Evolutionary conservation across 352 stramenopile genomes (phyloP).

Genomic region (Phytopythium boreale): DNA sequence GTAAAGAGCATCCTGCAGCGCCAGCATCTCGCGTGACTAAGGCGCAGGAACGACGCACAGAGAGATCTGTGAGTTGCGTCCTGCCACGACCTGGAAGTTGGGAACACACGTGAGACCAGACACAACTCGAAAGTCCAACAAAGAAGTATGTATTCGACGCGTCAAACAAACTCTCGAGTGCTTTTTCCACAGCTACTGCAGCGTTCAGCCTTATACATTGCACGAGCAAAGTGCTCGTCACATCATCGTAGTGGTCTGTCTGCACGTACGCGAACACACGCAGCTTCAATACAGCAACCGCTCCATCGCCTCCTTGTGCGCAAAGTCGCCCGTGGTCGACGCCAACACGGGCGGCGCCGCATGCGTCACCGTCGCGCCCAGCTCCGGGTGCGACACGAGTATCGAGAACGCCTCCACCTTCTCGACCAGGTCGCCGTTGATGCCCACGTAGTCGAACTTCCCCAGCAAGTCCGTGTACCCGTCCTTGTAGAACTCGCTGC

Average conservation of each 20-base stretch:
- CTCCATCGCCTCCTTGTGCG: constrained; percentile 17
- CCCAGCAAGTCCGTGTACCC: constrained; percentile 75
- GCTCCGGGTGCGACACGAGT: constrained; percentile 38
- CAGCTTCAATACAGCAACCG: constrained; percentile 24
- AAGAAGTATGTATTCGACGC: not conserved
- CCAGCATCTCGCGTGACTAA: constrained; percentile 16
- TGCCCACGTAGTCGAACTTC: constrained; percentile 68
- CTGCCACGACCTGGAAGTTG: not conserved
- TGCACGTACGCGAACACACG: not conserved
- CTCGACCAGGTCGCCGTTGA: constrained; percentile 40
- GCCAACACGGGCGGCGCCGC: constrained; percentile 36
- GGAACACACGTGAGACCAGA: not conserved
- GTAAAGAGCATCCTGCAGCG: constrained; percentile 17
- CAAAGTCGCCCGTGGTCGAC: constrained; percentile 23
- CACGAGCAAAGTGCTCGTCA: too few species aligned
- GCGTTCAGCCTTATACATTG: too few species aligned
- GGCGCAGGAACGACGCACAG: not conserved
- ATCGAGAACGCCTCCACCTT: constrained; percentile 49
- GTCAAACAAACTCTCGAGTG: too few species aligned
- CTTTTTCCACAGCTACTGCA: not conserved
- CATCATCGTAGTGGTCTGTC: too few species aligned
- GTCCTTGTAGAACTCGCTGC: constrained; percentile 75
- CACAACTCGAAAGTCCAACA: not conserved
- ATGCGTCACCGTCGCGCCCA: constrained; percentile 38
- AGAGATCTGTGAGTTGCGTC: not conserved